Conservation (phyloP, 1,284 basidiomycete species). For the Tranzscheliella williamsii region DNA sequence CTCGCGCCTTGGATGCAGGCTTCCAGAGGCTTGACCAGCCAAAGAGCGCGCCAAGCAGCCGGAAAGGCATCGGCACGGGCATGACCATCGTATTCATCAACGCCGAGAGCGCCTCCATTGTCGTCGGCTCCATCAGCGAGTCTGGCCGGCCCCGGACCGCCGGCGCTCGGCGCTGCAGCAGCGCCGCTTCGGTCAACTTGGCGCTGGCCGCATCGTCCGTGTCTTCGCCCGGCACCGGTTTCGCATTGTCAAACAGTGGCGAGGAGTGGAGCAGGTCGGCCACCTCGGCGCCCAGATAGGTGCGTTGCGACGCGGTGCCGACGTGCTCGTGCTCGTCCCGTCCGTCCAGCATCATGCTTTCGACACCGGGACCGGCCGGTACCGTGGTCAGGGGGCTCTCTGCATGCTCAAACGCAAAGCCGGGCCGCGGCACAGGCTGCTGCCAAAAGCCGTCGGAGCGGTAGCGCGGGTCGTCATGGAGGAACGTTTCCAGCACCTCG, state of each 20-base stretch:
- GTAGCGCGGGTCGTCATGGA: conserved; percentile 15
- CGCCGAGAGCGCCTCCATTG: conserved; percentile 33
- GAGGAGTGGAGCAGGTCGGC: conserved; percentile 5
- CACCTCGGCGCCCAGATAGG: neutral
- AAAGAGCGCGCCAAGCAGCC: conserved; percentile 25
- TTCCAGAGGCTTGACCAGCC: conserved; percentile 28
- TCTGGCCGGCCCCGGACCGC: conserved; percentile 5
- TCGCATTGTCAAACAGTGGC: conserved; percentile 24
- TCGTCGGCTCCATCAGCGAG: conserved; percentile 29
- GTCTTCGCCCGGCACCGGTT: conserved; percentile 19
- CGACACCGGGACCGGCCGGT: conserved; percentile 4
- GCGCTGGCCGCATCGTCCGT: neutral
- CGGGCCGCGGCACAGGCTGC: neutral
- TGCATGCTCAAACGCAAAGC: conserved; percentile 16
- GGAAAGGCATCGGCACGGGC: conserved; percentile 38
- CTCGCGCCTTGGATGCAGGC: neutral
- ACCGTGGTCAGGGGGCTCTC: conserved; percentile 10
- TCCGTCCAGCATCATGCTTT: conserved; percentile 18
- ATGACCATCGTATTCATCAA: conserved; percentile 42
- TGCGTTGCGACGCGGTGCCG: neutral
- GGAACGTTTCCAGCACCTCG: conserved; percentile 38
- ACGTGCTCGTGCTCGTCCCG: conserved; percentile 13
- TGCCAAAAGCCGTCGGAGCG: conserved; percentile 1
- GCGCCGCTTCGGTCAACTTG: conserved; percentile 29
- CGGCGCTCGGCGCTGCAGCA: conserved; percentile 11